A percentile compares a stretch with the other conserved stretches of the same genome.
phyloP scores from a whole-genome alignment of 2,329 filamentous ascomycete species.

The Lojkania enalia region DNA sequence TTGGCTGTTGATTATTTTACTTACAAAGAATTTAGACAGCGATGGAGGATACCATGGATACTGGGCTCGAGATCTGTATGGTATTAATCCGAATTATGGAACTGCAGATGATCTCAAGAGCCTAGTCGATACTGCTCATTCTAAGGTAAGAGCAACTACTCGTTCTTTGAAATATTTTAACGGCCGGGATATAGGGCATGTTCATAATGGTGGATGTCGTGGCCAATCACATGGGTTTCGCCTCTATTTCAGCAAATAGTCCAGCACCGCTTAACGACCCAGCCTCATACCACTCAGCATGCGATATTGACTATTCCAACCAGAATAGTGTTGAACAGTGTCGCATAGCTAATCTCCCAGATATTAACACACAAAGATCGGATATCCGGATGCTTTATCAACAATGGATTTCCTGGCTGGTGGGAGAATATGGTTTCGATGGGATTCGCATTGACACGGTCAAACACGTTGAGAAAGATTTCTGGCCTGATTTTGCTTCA shows the following conservation, averaged over 20 bases:
- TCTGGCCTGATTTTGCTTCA: conserved; percentile 59
- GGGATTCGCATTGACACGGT: conserved; percentile 65
- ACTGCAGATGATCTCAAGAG: conserved; percentile 52
- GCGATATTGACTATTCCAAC: conserved; percentile 36
- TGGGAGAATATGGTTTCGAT: conserved; percentile 47
- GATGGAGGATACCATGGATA: conserved; percentile 57
- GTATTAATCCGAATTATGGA: conserved; percentile 55
- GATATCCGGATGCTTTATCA: conserved; percentile 29
- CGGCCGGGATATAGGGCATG: conserved; percentile 26
- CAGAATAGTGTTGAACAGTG: conserved; percentile 37
- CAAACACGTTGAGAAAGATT: conserved; percentile 63
- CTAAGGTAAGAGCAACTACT: conserved; percentile 48
- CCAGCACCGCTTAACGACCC: conserved; percentile 32
- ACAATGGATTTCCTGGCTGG: conserved; percentile 37
- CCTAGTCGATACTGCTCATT: conserved; percentile 51
- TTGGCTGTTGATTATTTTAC: too few species aligned
- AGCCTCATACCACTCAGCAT: conserved; percentile 31
- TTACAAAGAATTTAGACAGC: conserved; percentile 37
- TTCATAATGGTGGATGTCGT: conserved; percentile 59
- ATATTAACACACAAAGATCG: conserved; percentile 31
- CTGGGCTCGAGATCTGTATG: conserved; percentile 54
- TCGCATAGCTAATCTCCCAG: conserved; percentile 35
- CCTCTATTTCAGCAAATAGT: conserved; percentile 29
- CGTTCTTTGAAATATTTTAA: conserved; percentile 5
- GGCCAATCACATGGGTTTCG: conserved; percentile 51